phyloP scores from a whole-genome alignment of 2,329 filamentous ascomycete species.

The Sporothrix protearum region DNA sequence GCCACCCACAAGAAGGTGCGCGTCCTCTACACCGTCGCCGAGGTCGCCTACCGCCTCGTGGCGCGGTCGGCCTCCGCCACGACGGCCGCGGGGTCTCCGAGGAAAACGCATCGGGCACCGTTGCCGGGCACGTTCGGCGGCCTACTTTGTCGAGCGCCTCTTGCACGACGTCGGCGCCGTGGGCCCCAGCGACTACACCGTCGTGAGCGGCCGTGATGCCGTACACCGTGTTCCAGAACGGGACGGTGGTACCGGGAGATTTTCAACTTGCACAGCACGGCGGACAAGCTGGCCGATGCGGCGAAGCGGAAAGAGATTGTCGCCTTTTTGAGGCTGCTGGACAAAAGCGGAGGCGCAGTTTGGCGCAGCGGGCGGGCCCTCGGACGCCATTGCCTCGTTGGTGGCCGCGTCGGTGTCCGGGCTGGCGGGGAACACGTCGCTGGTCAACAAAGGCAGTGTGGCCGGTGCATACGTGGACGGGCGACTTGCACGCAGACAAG shows the following conservation, averaged over 20 bases:
- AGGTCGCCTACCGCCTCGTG: constrained; percentile 37
- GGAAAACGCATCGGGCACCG: constrained; percentile 37
- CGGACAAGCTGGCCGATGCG: constrained; percentile 34
- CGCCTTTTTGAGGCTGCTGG: constrained; percentile 33
- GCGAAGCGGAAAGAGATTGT: constrained; percentile 34
- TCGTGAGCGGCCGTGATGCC: constrained; percentile 31
- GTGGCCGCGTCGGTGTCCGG: constrained; percentile 32
- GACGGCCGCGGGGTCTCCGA: constrained; percentile 33
- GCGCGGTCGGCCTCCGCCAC: constrained; percentile 32
- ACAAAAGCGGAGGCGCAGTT: constrained; percentile 35
- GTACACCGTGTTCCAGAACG: constrained; percentile 34
- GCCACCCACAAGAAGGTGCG: constrained; percentile 34
- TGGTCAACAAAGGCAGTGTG: constrained; percentile 32
- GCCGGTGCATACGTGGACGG: constrained; percentile 34
- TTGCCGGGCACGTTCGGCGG: constrained; percentile 36
- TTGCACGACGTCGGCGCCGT: constrained; percentile 33
- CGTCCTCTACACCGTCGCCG: constrained; percentile 35
- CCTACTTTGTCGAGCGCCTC: constrained; percentile 36
- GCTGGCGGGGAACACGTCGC: constrained; percentile 24
- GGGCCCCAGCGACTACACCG: constrained; percentile 32
- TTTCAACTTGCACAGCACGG: constrained; percentile 36
- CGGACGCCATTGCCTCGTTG: constrained; percentile 31
- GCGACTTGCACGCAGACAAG: constrained; percentile 20
- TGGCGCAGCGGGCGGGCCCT: constrained; percentile 23
- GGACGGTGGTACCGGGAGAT: constrained; percentile 35